These are phyloP conservation scores for Murraya koenigii DNA, from an alignment of 345 rosid species.

Conservation along the genomic window DNA sequence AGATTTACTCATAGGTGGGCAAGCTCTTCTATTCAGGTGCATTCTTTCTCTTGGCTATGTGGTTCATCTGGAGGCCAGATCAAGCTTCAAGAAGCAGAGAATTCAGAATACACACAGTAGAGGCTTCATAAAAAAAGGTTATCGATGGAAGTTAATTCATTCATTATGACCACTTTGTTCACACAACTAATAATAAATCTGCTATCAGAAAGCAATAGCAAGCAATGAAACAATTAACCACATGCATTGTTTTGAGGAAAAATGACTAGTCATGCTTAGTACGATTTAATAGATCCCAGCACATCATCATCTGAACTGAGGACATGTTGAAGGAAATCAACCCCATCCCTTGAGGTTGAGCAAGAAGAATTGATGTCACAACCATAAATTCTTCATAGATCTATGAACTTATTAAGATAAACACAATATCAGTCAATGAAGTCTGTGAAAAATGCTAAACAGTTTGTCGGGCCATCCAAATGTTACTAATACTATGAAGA, in stretches of 20 bases:
- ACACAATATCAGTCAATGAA: background rate
- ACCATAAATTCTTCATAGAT: background rate
- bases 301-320: background rate
- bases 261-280: background rate
- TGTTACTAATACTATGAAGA: background rate
- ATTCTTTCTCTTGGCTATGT: constrained; percentile 15
- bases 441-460: background rate
- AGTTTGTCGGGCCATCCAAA: background rate
- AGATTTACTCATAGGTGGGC: constrained; percentile 17
- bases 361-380: background rate
- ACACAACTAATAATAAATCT: background rate
- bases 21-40: constrained; percentile 12
- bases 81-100: background rate
- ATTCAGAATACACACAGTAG: background rate
- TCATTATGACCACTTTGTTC: background rate
- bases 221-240: background rate
- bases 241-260: background rate
- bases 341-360: background rate
- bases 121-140: background rate
- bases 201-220: background rate
- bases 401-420: background rate
- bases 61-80: constrained; percentile 10
- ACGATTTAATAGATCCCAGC: background rate
- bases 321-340: background rate
- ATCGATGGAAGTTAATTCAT: background rate